Conservation (phyloP, 352 stramenopile species). For the Phytophthora cajani region DNA sequence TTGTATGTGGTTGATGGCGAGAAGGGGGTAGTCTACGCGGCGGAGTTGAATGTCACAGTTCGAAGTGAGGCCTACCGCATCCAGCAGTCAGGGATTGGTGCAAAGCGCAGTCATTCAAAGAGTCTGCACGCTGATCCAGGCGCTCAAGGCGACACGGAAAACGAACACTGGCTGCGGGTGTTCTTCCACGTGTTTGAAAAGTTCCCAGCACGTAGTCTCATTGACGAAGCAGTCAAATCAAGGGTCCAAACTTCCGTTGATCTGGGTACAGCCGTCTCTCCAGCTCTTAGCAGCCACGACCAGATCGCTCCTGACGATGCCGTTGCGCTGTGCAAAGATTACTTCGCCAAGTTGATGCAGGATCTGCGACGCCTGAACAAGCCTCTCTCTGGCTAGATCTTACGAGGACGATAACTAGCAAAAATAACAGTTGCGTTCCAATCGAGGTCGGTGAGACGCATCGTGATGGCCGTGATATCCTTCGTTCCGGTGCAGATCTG, state of each 20-base stretch:
- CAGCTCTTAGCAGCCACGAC: background rate
- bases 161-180: conserved; percentile 27
- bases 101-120: background rate
- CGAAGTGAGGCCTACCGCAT: conserved; percentile 66
- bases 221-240: conserved; percentile 24
- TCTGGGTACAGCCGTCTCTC: background rate
- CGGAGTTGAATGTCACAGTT: conserved; percentile 40
- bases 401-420: background rate
- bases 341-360: background rate
- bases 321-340: background rate
- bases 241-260: background rate
- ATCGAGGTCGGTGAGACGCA: background rate
- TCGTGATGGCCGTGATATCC: conserved; percentile 37
- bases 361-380: background rate
- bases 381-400: background rate
- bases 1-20: conserved; percentile 41
- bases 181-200: conserved; percentile 71
- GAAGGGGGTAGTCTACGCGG: conserved; percentile 7
- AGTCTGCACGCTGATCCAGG: conserved; percentile 2
- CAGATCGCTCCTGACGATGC: background rate
- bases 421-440: background rate
- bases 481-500: conserved; percentile 81
- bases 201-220: conserved; percentile 50
- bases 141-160: background rate
- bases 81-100: conserved; percentile 26